Base-by-base conservation (phyloP, 2,329 filamentous ascomycete genomes). In the Trichoderma sp. region DNA sequence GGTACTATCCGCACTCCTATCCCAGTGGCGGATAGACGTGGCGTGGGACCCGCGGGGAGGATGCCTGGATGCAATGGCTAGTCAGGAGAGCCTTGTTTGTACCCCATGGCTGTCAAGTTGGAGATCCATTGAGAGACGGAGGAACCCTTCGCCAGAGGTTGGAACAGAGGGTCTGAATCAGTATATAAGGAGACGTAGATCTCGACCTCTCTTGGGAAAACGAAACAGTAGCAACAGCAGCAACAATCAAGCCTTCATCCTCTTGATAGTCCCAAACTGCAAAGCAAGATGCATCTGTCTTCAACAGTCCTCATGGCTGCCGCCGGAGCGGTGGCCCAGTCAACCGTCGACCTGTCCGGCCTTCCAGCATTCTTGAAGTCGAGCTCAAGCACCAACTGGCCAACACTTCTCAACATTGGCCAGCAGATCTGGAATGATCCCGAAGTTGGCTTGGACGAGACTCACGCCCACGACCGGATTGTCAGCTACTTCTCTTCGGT, bases 401-500 rank as follows among this genome's bases (percentile, higher is more conserved):
- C 77, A 41, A 71, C 75, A 1, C 66, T 78, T 6, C 62, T 76
- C 38, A 62, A 71, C 56, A 78, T 78, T 14, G 69, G 67, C 33
- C 59, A 76, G 3, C 68, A 77, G 21, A 77, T 78, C 41, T 76
- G 75, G 62, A 69, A 75, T 27, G 73, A 76, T 56, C 77, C 77
- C 12, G 77, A 78, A 45, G 59, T 78, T 33, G 77, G 77, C 9
- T 41, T 76, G 21, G 67, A 76, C 60, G 77, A 77, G 33, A 76
- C 62, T 14, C 76, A 76, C 35, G 77, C 77, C 6, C 76, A 77
- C n/a, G 74, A 77, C 59, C 71, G 71, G 14, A 73, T 78, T 24
- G 76, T 77, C 66, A 59, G 66, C n/a, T 77, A 78, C 74, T 77
- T 78, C 65, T 68, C 62, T 14, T 62, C 24, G 9, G 29, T 76